These are phyloP conservation scores for Silene coronaria DNA, from an alignment of 179 eudicot genomes.

Conservation along the genomic window DNA sequence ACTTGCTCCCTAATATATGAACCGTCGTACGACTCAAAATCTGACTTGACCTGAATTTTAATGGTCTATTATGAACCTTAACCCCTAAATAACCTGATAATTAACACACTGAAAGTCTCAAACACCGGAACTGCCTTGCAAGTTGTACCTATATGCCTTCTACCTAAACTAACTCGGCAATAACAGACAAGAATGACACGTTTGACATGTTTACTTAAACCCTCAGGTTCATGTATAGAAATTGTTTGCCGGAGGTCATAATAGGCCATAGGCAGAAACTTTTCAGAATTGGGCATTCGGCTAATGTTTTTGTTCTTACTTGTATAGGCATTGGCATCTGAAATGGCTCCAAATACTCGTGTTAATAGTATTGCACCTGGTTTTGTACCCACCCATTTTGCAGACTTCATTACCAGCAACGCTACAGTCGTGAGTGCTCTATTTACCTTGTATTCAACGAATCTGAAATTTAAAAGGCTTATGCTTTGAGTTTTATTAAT, in stretches of 20 bases:
- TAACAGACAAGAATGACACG: background rate
- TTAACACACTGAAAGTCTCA: background rate
- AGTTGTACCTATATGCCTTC: background rate
- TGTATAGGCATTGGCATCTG: slow-evolving; percentile 38
- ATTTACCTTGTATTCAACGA: background rate
- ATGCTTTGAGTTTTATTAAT: background rate
- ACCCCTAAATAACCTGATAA: background rate
- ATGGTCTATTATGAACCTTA: background rate
- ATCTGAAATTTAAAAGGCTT: background rate
- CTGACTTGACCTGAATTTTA: no score
- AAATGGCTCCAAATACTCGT: slow-evolving; percentile 46
- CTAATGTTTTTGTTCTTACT: slow-evolving; percentile 8
- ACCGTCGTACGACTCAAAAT: background rate
- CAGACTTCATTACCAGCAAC: slow-evolving; percentile 42
- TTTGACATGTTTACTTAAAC: background rate
- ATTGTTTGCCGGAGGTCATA: background rate
- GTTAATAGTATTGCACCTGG: slow-evolving; percentile 45
- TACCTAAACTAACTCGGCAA: no score
- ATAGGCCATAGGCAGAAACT: background rate
- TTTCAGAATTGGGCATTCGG: background rate
- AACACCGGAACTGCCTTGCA: background rate
- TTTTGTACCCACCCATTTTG: slow-evolving; percentile 43
- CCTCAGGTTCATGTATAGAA: slow-evolving; percentile 17
- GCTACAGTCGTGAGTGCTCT: slow-evolving; percentile 40
- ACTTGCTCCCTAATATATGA: background rate